A percentile compares a stretch with the other conserved stretches of the same genome.
Conservation (phyloP, 2,329 filamentous ascomycete species). For the Cytospora piceicola region DNA sequence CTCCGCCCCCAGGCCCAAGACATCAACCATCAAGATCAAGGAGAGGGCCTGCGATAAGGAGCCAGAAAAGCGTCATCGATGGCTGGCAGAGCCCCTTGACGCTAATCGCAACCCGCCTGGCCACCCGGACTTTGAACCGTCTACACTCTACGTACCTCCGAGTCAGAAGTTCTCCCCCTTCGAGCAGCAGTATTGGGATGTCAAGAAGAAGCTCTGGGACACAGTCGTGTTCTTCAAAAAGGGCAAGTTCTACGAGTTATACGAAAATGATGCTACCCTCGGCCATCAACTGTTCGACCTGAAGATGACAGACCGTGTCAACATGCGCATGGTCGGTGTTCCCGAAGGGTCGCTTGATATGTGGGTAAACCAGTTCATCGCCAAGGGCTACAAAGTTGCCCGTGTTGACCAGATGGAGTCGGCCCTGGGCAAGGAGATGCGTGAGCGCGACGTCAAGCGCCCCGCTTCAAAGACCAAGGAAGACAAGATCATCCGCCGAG, state of each 20-base stretch:
- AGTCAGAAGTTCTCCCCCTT: conserved; percentile 86
- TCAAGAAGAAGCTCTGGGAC: conserved; percentile 97
- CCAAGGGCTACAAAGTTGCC: conserved; percentile 96
- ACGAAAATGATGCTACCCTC: conserved; percentile 95
- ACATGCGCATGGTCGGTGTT: conserved; percentile 99
- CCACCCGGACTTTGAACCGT: conserved; percentile 87
- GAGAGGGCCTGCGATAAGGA: conserved; percentile 79
- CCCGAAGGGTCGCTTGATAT: conserved; percentile 93
- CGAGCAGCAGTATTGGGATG: conserved; percentile 99
- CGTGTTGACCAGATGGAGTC: conserved; percentile 97
- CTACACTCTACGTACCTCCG: conserved; percentile 88
- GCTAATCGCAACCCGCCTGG: conserved; percentile 78
- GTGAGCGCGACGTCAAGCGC: conserved; percentile 74
- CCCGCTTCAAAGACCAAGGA: conserved; percentile 61
- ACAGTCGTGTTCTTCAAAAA: conserved; percentile 99
- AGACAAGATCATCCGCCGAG: conserved; percentile 91
- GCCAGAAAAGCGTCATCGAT: conserved; percentile 84
- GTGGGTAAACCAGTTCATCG: conserved; percentile 98
- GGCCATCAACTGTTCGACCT: conserved; percentile 96
- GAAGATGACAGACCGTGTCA: conserved; percentile 96
- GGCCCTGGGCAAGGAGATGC: conserved; percentile 95
- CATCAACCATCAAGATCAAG: conserved; percentile 46
- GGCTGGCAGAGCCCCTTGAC: conserved; percentile 85
- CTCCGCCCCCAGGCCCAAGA: conserved; percentile 34
- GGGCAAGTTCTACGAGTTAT: conserved; percentile 98